A percentile compares a stretch with the other conserved stretches of the same genome.
Evolutionary conservation across 768 basidiomycete genomes (phyloP).

Genomic region (Cantharellus cinnabarinus): DNA sequence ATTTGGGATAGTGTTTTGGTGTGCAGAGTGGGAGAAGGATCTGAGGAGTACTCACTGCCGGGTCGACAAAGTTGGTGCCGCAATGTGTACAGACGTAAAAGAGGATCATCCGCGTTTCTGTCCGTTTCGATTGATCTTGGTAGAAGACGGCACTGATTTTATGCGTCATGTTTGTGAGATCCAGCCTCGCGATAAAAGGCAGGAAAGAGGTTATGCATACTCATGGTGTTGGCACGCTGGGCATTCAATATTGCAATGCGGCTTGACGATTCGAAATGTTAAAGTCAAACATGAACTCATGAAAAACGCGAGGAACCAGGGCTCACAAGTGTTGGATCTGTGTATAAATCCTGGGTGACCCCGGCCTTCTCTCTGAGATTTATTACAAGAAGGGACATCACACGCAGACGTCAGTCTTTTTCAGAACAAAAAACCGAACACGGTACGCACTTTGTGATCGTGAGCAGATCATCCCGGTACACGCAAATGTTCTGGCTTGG

Average conservation of each 20-base stretch:
- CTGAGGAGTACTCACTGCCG: not conserved
- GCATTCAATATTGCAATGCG: constrained; percentile 67
- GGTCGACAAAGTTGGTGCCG: not conserved
- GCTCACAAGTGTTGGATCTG: constrained; percentile 69
- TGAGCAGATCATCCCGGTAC: constrained; percentile 82
- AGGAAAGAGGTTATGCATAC: constrained; percentile 26
- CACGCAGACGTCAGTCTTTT: too few relatives aligned
- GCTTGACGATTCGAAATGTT: constrained; percentile 22
- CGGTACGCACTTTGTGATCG: constrained; percentile 61
- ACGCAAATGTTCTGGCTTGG: constrained; percentile 74
- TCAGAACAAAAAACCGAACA: too few relatives aligned
- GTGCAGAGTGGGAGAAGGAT: too few relatives aligned
- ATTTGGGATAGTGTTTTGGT: too few relatives aligned
- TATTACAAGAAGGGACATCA: not conserved
- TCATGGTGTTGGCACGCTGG: constrained; percentile 66
- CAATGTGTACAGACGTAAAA: constrained; percentile 34
- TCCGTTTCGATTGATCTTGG: constrained; percentile 93
- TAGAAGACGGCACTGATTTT: constrained; percentile 63
- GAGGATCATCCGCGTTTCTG: constrained; percentile 85
- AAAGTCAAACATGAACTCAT: not conserved
- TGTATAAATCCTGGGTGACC: constrained; percentile 67
- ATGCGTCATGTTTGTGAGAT: not conserved
- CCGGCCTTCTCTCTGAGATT: constrained; percentile 70
- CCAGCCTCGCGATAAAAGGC: not conserved
- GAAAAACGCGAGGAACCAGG: constrained; percentile 10